Base-by-base conservation (phyloP, 371 early-diverging fungal genomes). In the Blakeslea trispora region DNA sequence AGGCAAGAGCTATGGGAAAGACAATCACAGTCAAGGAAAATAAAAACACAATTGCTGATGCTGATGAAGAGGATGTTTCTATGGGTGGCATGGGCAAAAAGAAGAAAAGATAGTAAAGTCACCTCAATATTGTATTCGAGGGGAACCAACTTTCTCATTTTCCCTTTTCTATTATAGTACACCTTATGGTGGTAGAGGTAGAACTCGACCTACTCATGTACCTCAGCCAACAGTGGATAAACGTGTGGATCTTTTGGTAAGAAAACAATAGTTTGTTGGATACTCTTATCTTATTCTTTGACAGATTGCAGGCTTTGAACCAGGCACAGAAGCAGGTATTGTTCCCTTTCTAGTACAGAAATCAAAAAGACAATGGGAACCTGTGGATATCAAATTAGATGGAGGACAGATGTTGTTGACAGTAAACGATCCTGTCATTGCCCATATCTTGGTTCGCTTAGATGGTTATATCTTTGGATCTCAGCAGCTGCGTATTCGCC, bases 381-480 rank as follows among this genome's bases (percentile, higher is more conserved):
- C 75, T 23, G 54, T 77, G 8, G 69, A 70, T 55, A 68, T 63
- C 17, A 59, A 66, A 37, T 35, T 68, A 13, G 63, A 68, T 22
- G 50, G 57, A 34, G 69, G 69, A 11, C 61, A 69, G 35, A 71
- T 78, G 63, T 34, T 72, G 0, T 18, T 78, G 3, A 64, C 71
- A 28, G 71, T 78, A 17, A 58, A 66, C 41, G 78, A 71, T 15
- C 61, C 59, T 11, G 46, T 61, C 0, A 57, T 74, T 50, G 79
- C 79, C 8, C 51, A 61, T 21, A 59, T 74, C 1, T 53, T 79
- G 18, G 57, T 61, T 15, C 65, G 79, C n/a, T 59, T 79, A 45
- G 71, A 79, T 43, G 79, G 79, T 3, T 79, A 74, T 37, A 64
- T 70, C 1, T 74, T 69, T 57, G 74, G 74, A n/a, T 49, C 70